Percentiles rank a stretch among this genome's conserved stretches.
These are phyloP conservation scores for Monosporascus sp. DNA, from an alignment of 2,329 filamentous ascomycete genomes.

Conservation along the genomic window DNA sequence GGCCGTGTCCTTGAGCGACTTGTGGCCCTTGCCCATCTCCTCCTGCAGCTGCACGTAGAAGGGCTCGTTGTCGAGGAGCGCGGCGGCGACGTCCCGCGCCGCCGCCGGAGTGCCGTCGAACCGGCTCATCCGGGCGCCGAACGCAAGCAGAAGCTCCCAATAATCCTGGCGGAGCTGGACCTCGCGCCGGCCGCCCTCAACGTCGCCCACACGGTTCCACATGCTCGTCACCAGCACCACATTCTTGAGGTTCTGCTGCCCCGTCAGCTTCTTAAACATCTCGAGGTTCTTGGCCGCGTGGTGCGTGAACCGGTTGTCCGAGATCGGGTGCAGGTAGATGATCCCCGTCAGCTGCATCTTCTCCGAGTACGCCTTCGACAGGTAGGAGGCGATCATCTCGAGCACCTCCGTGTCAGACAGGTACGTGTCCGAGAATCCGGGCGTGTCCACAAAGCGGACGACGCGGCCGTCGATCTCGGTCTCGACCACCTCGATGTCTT, in stretches of 20 bases:
- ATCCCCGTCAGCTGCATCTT: constrained; percentile 34
- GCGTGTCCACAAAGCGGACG: constrained; percentile 37
- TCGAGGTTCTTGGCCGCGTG: constrained; percentile 34
- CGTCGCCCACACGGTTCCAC: constrained; percentile 32
- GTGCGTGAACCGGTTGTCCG: constrained; percentile 34
- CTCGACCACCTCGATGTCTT: constrained; percentile 23
- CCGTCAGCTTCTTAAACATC: constrained; percentile 40
- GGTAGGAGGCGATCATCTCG: constrained; percentile 33
- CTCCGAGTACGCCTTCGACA: constrained; percentile 26
- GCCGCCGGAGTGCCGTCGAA: constrained; percentile 19
- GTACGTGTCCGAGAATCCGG: constrained; percentile 41
- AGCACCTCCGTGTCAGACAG: constrained; percentile 39
- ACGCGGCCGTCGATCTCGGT: constrained; percentile 21
- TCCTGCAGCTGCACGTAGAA: constrained; percentile 64
- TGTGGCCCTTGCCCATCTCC: constrained; percentile 55
- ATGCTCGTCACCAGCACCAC: constrained; percentile 38
- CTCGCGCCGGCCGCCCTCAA: constrained; percentile 21
- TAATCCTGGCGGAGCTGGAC: constrained; percentile 31
- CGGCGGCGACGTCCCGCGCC: constrained; percentile 13
- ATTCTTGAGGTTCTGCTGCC: constrained; percentile 32
- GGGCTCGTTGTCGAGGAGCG: constrained; percentile 52
- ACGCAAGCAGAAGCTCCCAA: constrained; percentile 29
- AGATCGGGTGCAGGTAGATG: constrained; percentile 41
- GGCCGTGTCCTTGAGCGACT: constrained; percentile 40
- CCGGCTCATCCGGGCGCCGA: constrained; percentile 22